Evolutionary conservation across 139 green algal genomes (phyloP).

Genomic region (Chlamydomonas asymmetrica): DNA sequence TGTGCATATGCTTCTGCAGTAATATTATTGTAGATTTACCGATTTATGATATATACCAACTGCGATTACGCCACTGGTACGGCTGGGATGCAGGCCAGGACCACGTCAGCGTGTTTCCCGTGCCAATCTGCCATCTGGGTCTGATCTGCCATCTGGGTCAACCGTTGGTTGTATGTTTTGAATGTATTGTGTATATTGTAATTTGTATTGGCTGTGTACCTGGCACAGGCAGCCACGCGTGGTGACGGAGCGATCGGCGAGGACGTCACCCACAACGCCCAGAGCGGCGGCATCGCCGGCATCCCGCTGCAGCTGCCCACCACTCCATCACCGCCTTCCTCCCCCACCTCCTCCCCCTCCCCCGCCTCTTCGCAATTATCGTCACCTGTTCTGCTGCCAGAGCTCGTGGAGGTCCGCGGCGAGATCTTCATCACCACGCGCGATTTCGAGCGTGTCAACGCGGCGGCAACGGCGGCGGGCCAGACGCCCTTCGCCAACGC

Average conservation of each 20-base stretch:
- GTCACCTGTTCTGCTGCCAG: no score
- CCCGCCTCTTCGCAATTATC: neutral
- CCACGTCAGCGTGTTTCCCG: no score
- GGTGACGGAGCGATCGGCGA: conserved; percentile 56
- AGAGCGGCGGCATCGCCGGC: conserved; percentile 25
- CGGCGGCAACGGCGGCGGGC: conserved; percentile 5
- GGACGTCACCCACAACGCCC: conserved; percentile 56
- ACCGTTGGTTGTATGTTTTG: no score
- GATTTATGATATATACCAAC: no score
- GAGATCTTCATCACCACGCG: conserved; percentile 52
- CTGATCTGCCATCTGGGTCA: no score
- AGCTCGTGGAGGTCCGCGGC: conserved; percentile 55
- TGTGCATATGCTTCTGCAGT: no score
- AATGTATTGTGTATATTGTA: no score
- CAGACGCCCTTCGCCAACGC: conserved; percentile 46
- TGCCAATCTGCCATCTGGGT: no score
- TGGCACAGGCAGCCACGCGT: conserved; percentile 42
- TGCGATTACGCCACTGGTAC: no score
- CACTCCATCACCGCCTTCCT: neutral
- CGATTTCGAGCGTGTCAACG: conserved; percentile 52
- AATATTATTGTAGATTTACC: no score
- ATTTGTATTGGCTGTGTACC: no score
- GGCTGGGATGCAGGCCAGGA: no score
- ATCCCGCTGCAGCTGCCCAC: conserved; percentile 8
- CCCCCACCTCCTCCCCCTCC: neutral